Conservation (phyloP, 345 rosid genomes). For the Salix exigua region DNA sequence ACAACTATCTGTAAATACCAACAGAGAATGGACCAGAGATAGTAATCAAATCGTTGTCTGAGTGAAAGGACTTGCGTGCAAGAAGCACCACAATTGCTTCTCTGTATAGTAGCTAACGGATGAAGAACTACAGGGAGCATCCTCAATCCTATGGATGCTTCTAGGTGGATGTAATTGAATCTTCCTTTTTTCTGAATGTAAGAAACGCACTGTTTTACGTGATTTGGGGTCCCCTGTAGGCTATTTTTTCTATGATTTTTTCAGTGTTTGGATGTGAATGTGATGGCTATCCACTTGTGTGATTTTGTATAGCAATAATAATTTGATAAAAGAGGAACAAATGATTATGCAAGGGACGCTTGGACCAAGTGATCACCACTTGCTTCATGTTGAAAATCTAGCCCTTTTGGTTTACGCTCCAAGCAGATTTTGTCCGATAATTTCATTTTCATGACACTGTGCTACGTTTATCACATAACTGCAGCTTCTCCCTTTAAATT, state of each 20-base stretch:
- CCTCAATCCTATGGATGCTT: background rate
- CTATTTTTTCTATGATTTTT: background rate
- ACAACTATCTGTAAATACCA: background rate
- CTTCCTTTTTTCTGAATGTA: background rate
- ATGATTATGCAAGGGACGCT: constrained; percentile 33
- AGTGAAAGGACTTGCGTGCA: background rate
- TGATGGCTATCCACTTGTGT: background rate
- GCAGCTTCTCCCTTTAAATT: background rate
- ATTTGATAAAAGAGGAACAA: background rate
- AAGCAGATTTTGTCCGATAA: background rate
- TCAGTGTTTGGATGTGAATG: background rate
- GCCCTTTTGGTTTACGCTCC: background rate
- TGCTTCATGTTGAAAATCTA: constrained; percentile 10
- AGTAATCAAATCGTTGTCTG: background rate
- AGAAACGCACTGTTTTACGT: background rate
- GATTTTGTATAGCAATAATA: background rate
- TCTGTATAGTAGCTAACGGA: background rate
- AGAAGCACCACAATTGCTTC: background rate
- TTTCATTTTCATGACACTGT: background rate
- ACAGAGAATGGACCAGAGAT: background rate
- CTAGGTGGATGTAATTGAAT: background rate
- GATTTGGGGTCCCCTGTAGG: background rate
- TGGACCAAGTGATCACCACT: constrained; percentile 31
- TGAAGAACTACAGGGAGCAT: background rate
- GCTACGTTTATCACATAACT: background rate